Conservation (phyloP, 2,329 filamentous ascomycete genomes). For the Ophiostoma australiae region DNA sequence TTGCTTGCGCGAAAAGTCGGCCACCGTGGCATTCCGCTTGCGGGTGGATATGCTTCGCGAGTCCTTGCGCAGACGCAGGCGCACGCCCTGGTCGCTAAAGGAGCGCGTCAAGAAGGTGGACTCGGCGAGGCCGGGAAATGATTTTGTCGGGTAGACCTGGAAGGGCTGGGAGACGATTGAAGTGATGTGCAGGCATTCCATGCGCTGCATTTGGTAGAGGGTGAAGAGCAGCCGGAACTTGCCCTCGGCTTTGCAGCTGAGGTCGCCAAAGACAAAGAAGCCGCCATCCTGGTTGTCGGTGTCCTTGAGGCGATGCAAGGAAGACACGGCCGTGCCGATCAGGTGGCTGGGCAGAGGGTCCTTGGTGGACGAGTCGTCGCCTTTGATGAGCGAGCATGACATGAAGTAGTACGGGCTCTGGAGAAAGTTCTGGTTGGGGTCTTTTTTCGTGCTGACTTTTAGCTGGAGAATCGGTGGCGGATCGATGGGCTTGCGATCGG, state of each 20-base stretch:
- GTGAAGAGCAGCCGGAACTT: conserved; percentile 69
- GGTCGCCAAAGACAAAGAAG: conserved; percentile 87
- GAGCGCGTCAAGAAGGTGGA: conserved; percentile 72
- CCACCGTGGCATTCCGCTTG: conserved; percentile 40
- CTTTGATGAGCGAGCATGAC: conserved; percentile 41
- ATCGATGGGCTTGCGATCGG: conserved; percentile 81
- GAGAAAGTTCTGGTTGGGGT: conserved; percentile 46
- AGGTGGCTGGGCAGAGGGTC: conserved; percentile 49
- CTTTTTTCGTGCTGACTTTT: conserved; percentile 43
- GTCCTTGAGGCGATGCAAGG: conserved; percentile 76
- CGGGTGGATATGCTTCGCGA: conserved; percentile 54
- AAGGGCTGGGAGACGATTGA: conserved; percentile 61
- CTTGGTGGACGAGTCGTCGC: conserved; percentile 40
- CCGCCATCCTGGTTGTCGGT: conserved; percentile 70
- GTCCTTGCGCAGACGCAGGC: conserved; percentile 77
- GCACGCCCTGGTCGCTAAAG: conserved; percentile 83
- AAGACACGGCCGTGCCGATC: conserved; percentile 71
- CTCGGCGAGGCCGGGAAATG: conserved; percentile 56
- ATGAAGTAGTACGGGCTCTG: conserved; percentile 54
- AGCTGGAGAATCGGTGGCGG: conserved; percentile 81
- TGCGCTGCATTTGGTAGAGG: conserved; percentile 62
- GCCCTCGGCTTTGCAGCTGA: conserved; percentile 72
- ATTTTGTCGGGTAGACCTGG: conserved; percentile 59
- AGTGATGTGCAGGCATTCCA: conserved; percentile 35
- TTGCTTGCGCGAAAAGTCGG: conserved; percentile 29